These are phyloP conservation scores for Cyclotella atomus DNA, from an alignment of 108 stramenopile species.

Conservation along the genomic window DNA sequence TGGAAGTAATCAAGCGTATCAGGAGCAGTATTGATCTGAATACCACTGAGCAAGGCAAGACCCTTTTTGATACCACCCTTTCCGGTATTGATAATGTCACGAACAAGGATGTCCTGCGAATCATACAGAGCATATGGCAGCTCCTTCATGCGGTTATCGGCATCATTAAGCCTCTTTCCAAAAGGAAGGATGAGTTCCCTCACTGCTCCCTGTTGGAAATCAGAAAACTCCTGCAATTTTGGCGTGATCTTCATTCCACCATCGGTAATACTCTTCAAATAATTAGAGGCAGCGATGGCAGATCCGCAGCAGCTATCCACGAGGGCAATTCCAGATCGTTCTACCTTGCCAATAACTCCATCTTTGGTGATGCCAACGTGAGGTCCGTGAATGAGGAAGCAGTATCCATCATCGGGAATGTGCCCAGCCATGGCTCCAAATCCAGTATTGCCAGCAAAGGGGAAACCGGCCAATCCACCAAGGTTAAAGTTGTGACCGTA, in stretches of 20 bases:
- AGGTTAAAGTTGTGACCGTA: conserved; percentile 12
- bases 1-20: conserved; percentile 14
- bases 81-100: conserved; percentile 7
- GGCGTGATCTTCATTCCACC: conserved; percentile 3
- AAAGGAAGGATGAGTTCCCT: conserved; percentile 12
- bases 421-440: conserved; percentile 9
- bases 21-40: conserved; percentile 13
- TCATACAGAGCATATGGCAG: conserved; percentile 6
- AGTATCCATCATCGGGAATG: conserved; percentile 1
- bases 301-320: conserved; percentile 14
- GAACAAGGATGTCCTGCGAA: conserved; percentile 8
- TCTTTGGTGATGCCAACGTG: conserved; percentile 9
- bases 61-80: conserved; percentile 13
- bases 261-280: conserved; percentile 6
- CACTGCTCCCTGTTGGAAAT: conserved; percentile 9
- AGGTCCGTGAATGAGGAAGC: conserved; percentile 10
- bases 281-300: conserved; percentile 10
- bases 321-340: conserved; percentile 7
- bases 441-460: conserved; percentile 8
- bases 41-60: conserved; percentile 2
- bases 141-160: conserved; percentile 8
- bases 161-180: conserved; percentile 4
- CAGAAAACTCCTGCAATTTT: conserved; percentile 5
- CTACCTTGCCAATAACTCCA: conserved; percentile 7
- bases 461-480: conserved; percentile 4